These are phyloP conservation scores for Oryza nivara DNA, from an alignment of 176 grass and related monocot species.

Conservation along the genomic window DNA sequence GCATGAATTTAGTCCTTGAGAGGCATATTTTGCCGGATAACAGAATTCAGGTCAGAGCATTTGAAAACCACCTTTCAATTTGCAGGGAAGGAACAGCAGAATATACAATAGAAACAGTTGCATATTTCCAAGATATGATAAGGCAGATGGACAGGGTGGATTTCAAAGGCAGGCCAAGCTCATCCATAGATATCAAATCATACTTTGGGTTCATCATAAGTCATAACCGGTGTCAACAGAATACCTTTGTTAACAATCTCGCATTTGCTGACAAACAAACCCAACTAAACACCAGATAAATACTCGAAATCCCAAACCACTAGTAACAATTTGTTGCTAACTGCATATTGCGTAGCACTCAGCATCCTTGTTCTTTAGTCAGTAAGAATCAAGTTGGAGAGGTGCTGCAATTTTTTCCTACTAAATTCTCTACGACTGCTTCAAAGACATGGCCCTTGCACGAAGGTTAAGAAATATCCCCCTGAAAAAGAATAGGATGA, in stretches of 20 bases:
- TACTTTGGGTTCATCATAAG: background rate
- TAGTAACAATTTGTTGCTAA: background rate
- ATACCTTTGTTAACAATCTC: conserved; percentile 5
- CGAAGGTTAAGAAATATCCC: conserved; percentile 97
- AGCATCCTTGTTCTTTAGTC: conserved; percentile 20
- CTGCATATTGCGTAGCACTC: background rate
- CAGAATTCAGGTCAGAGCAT: background rate
- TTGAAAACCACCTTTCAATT: background rate
- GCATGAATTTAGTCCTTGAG: background rate
- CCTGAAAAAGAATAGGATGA: conserved; percentile 41
- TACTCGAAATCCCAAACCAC: background rate
- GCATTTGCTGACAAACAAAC: conserved; percentile 16
- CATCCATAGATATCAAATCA: background rate
- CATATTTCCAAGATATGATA: background rate
- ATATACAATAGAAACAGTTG: background rate
- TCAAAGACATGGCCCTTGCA: conserved; percentile 71
- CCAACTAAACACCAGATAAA: background rate
- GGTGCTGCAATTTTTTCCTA: background rate
- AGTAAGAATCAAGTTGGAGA: background rate
- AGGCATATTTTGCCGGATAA: background rate
- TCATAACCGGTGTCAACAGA: background rate
- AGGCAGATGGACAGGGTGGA: background rate
- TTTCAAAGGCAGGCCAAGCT: background rate
- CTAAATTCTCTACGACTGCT: conserved; percentile 47
- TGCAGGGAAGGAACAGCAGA: background rate